These are phyloP conservation scores for Kodamaea jinghongensis DNA, from an alignment of 805 yeast genomes.

Conservation along the genomic window DNA sequence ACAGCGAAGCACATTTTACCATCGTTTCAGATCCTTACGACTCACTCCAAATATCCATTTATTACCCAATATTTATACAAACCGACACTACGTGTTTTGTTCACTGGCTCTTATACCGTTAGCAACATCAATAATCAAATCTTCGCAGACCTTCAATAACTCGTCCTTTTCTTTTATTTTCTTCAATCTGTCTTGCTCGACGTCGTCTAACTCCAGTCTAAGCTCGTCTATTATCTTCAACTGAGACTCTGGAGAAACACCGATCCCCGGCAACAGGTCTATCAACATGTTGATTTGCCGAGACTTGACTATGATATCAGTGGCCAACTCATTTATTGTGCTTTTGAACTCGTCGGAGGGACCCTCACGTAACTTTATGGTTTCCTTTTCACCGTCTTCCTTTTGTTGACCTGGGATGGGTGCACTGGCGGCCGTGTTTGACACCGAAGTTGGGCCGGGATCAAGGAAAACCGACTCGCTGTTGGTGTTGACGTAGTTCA, in stretches of 20 bases:
- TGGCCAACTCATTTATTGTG: constrained; percentile 72
- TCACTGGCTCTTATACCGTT: constrained; percentile 36
- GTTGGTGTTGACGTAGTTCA: constrained; percentile 58
- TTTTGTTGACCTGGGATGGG: constrained; percentile 44
- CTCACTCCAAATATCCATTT: too few relatives aligned
- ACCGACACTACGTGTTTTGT: background rate
- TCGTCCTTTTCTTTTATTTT: constrained; percentile 64
- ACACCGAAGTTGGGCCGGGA: constrained; percentile 59
- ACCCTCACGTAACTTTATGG: constrained; percentile 6
- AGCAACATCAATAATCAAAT: constrained; percentile 59
- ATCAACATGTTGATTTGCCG: constrained; percentile 84
- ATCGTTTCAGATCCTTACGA: too few relatives aligned
- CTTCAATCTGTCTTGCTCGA: constrained; percentile 55
- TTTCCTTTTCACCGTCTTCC: constrained; percentile 4
- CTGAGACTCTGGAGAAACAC: constrained; percentile 76
- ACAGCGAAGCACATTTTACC: too few relatives aligned
- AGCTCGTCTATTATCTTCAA: constrained; percentile 58
- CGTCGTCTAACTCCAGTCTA: constrained; percentile 56
- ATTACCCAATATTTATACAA: too few relatives aligned
- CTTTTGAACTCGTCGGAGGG: constrained; percentile 21
- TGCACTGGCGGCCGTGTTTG: constrained; percentile 60
- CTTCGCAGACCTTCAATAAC: constrained; percentile 60
- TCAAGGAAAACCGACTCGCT: constrained; percentile 47
- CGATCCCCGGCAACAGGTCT: constrained; percentile 90
- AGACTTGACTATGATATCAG: constrained; percentile 80